Conservation (phyloP, 352 stramenopile species). For the Thalassiosira hispida region DNA sequence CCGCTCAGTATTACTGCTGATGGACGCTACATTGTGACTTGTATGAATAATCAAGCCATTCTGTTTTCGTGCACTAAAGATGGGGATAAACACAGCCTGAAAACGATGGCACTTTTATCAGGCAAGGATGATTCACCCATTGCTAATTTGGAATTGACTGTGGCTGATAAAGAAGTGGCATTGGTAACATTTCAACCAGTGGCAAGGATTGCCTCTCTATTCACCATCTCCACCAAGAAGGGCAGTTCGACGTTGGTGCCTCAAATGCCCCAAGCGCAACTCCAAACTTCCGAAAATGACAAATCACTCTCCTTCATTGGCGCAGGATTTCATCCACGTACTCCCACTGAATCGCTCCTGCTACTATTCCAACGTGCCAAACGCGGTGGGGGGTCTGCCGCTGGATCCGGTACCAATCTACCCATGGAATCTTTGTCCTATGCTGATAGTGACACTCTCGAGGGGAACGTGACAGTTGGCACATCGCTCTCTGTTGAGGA, state of each 20-base stretch:
- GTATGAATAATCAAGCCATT: constrained; percentile 4
- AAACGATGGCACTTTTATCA: constrained; percentile 18
- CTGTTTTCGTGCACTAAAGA: constrained; percentile 6
- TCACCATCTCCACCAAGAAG: constrained; percentile 6
- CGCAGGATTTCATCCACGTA: constrained; percentile 33
- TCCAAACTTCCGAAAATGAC: constrained; percentile 9
- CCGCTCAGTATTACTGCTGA: constrained; percentile 10
- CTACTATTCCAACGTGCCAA: constrained; percentile 19
- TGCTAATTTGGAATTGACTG: constrained; percentile 17
- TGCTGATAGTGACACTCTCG: background rate
- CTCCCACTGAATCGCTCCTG: constrained; percentile 7
- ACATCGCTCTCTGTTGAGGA: background rate
- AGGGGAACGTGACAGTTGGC: constrained; percentile 25
- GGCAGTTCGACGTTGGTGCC: constrained; percentile 18
- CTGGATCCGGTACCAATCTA: constrained; percentile 22
- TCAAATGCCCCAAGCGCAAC: constrained; percentile 10
- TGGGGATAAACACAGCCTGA: constrained; percentile 7
- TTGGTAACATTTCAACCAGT: constrained; percentile 33
- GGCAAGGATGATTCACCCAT: constrained; percentile 25
- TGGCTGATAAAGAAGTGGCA: constrained; percentile 6
- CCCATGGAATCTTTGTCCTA: constrained; percentile 39
- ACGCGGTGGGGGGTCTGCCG: background rate
- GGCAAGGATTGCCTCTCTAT: constrained; percentile 30
- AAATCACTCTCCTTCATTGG: constrained; percentile 1
- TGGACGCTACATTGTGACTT: constrained; percentile 17